These are phyloP conservation scores for Sungouiozyma intestinalis DNA, from an alignment of 805 yeast species.

Conservation along the genomic window DNA sequence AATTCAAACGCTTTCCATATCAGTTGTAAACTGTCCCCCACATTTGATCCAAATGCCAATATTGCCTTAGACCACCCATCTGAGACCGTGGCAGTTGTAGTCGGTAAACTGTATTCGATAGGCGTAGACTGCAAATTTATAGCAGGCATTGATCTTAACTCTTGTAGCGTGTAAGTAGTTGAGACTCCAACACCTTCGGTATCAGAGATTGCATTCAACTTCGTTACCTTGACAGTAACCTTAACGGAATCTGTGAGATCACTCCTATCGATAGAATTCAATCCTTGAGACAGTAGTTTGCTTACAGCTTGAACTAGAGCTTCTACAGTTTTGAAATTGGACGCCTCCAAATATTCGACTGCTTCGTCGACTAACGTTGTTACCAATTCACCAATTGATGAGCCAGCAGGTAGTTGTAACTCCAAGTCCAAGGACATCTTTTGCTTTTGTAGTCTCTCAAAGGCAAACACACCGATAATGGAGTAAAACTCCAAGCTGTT, in stretches of 20 bases:
- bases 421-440: conserved; percentile 50
- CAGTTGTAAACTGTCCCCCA: conserved; percentile 59
- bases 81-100: not conserved
- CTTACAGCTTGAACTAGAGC: conserved; percentile 73
- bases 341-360: conserved; percentile 53
- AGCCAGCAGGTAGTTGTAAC: conserved; percentile 32
- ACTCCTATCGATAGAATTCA: conserved; percentile 8
- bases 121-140: conserved; percentile 3
- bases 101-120: conserved; percentile 29
- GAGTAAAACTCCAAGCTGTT: conserved; percentile 51
- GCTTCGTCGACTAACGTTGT: conserved; percentile 41
- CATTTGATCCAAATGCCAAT: conserved; percentile 84
- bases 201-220: conserved; percentile 79
- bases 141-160: not conserved
- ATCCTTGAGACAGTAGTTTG: conserved; percentile 39
- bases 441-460: conserved; percentile 78
- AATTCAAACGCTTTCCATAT: conserved; percentile 45
- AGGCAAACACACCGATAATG: conserved; percentile 86
- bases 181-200: conserved; percentile 90
- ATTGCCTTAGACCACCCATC: conserved; percentile 37
- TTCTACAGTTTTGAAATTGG: conserved; percentile 86
- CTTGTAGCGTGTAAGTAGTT: conserved; percentile 31
- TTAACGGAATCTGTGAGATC: not conserved
- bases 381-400: conserved; percentile 6
- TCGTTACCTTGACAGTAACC: conserved; percentile 50